Evolutionary conservation across 1,284 basidiomycete genomes (phyloP).

Genomic region (Trichosporon sp.): DNA sequence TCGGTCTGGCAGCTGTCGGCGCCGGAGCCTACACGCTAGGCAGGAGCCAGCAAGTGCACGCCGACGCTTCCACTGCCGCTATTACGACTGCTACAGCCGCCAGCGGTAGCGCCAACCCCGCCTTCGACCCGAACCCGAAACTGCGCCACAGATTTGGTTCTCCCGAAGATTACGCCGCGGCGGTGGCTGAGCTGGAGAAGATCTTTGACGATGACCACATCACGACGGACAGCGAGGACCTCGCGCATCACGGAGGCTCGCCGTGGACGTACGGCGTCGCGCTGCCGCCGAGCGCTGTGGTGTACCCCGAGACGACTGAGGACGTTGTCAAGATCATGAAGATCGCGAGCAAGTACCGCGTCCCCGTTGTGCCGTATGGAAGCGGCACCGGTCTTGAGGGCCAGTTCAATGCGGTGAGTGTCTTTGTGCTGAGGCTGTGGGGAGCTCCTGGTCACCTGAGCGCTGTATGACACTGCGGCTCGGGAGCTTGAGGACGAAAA

Average conservation of each 20-base stretch:
- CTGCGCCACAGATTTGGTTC: slow-evolving; percentile 8
- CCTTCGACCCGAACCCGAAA: neutral
- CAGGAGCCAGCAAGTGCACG: neutral
- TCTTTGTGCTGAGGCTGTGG: too few species aligned
- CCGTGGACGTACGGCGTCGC: slow-evolving; percentile 7
- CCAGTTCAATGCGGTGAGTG: slow-evolving; percentile 24
- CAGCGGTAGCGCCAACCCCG: neutral
- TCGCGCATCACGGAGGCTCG: slow-evolving; percentile 7
- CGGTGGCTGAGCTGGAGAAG: slow-evolving; percentile 8
- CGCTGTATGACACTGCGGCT: neutral
- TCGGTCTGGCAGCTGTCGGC: neutral
- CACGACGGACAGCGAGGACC: slow-evolving; percentile 9
- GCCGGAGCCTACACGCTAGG: neutral
- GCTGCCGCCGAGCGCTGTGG: slow-evolving; percentile 22
- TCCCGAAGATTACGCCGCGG: slow-evolving; percentile 10
- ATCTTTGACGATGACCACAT: slow-evolving; percentile 10
- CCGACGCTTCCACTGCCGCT: neutral
- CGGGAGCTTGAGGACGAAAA: too few species aligned
- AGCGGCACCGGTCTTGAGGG: slow-evolving; percentile 39
- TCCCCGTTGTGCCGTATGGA: slow-evolving; percentile 39
- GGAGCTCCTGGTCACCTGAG: neutral
- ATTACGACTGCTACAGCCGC: neutral
- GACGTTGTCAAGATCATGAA: slow-evolving; percentile 35
- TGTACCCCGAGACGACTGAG: slow-evolving; percentile 30
- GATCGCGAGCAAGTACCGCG: slow-evolving; percentile 27